Evolutionary conservation across 75 land plant genomes (phyloP).

Genomic region (Azolla pinnata): DNA sequence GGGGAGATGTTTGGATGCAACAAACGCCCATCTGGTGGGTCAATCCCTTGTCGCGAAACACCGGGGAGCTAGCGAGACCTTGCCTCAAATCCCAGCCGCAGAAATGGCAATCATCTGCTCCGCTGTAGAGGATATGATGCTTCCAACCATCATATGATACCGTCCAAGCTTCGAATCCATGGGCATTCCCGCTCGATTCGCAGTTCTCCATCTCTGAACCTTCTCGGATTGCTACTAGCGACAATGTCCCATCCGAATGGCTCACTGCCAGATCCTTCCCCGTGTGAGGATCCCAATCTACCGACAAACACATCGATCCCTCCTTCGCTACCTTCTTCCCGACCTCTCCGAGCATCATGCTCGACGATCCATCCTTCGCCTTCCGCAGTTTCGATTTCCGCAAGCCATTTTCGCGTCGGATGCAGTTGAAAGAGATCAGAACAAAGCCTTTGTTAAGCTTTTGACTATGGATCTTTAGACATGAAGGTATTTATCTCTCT

Average conservation of each 20-base stretch:
- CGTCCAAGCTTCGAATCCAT: conserved; percentile 76
- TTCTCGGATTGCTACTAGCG: conserved; percentile 38
- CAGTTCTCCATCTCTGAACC: conserved; percentile 21
- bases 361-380: too few relatives aligned
- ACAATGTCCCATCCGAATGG: conserved; percentile 70
- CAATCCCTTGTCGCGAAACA: conserved; percentile 50
- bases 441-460: too few relatives aligned
- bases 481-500: conserved; percentile 5
- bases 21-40: conserved; percentile 85
- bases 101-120: conserved; percentile 84
- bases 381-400: too few relatives aligned
- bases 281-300: conserved; percentile 58
- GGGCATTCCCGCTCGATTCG: conserved; percentile 47
- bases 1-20: conserved; percentile 57
- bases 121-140: conserved; percentile 57
- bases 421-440: too few relatives aligned
- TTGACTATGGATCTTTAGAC: too few relatives aligned
- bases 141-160: conserved; percentile 51
- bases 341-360: too few relatives aligned
- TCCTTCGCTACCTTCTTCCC: neutral
- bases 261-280: conserved; percentile 37
- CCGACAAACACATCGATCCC: conserved; percentile 63
- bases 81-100: conserved; percentile 77
- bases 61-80: conserved; percentile 24
- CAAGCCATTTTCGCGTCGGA: too few relatives aligned